Percentiles rank a stretch among this genome's conserved stretches.
phyloP scores from a whole-genome alignment of 192 early-diverging fungal species.

The Piromyces finnis region DNA sequence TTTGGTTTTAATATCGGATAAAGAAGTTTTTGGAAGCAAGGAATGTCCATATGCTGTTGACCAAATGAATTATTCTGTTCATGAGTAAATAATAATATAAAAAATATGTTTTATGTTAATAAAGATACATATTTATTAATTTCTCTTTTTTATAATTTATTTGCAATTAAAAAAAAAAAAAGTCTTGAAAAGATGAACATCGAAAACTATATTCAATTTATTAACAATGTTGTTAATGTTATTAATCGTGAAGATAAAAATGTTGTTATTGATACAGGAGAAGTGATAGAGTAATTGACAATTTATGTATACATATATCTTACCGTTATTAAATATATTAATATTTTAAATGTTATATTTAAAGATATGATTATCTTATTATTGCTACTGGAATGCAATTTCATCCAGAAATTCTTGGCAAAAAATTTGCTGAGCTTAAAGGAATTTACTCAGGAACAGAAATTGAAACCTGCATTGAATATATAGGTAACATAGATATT shows the following conservation, averaged over 20 bases:
- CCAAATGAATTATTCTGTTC: neutral
- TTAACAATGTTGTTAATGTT: neutral
- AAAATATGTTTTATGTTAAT: no score
- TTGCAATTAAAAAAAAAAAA: no score
- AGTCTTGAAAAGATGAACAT: neutral
- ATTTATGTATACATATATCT: neutral
- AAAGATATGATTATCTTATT: slow-evolving; percentile 28
- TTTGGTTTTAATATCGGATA: neutral
- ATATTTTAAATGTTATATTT: no score
- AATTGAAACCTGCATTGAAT: slow-evolving; percentile 1
- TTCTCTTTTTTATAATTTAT: no score
- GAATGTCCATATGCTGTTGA: neutral
- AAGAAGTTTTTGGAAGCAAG: neutral
- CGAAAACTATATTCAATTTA: neutral
- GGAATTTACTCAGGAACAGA: slow-evolving; percentile 11
- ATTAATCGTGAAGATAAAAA: neutral
- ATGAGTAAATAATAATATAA: neutral
- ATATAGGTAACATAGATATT: neutral
- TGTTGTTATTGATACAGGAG: neutral
- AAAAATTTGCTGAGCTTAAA: slow-evolving; percentile 4
- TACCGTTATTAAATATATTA: no score
- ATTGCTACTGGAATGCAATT: slow-evolving; percentile 26
- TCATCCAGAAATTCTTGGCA: slow-evolving; percentile 4
- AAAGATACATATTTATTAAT: no score
- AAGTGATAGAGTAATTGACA: neutral